A percentile compares a stretch with the other conserved stretches of the same genome.
phyloP scores from a whole-genome alignment of 2,329 filamentous ascomycete genomes.

The Pseudocercospora eumusae region DNA sequence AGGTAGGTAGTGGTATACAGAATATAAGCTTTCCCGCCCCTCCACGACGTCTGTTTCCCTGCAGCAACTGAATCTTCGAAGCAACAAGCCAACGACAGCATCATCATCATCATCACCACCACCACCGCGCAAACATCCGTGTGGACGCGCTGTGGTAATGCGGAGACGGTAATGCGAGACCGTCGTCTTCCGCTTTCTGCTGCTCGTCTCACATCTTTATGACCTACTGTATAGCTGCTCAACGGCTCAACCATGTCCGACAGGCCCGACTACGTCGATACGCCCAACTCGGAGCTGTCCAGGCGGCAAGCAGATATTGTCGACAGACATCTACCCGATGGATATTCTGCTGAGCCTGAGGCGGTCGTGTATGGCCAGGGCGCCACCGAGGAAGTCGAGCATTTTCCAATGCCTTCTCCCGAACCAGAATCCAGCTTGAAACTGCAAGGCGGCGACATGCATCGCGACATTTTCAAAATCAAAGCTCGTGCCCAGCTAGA shows the following conservation, averaged over 20 bases:
- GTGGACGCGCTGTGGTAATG: constrained; percentile 5
- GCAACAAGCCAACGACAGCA: background rate
- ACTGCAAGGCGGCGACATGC: constrained; percentile 75
- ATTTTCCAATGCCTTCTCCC: constrained; percentile 13
- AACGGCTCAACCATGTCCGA: constrained; percentile 19
- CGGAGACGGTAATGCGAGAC: too few relatives aligned
- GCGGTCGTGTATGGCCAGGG: constrained; percentile 28
- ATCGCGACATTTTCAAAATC: constrained; percentile 75
- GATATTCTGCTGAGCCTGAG: constrained; percentile 39
- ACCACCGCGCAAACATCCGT: constrained; percentile 4
- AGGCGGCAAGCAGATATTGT: constrained; percentile 38
- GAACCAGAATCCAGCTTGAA: constrained; percentile 64
- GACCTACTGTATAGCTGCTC: background rate
- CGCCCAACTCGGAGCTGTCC: constrained; percentile 27
- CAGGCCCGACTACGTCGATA: constrained; percentile 22
- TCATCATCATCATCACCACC: constrained; percentile 10
- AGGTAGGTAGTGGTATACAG: too few relatives aligned
- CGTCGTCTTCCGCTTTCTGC: constrained; percentile 5
- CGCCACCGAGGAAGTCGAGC: constrained; percentile 15
- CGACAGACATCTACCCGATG: constrained; percentile 40
- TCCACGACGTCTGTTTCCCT: constrained; percentile 2
- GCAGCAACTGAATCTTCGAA: background rate
- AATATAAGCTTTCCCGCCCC: too few relatives aligned
- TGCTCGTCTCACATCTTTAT: constrained; percentile 17
- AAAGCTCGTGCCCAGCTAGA: constrained; percentile 56